These are phyloP conservation scores for Cryoendolithus antarcticus DNA, from an alignment of 2,329 filamentous ascomycete species.

Conservation along the genomic window DNA sequence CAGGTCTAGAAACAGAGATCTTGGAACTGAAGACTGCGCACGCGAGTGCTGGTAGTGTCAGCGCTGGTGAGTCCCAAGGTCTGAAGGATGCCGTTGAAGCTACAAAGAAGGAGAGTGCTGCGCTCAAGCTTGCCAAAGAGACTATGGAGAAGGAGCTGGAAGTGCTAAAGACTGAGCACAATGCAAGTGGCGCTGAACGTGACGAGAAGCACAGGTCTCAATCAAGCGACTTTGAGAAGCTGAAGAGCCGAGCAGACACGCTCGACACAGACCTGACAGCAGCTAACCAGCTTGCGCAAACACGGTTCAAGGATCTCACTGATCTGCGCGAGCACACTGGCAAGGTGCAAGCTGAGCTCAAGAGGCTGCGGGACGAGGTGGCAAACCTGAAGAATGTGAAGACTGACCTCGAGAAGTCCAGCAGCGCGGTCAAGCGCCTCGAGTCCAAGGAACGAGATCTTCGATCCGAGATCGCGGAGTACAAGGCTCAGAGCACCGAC, in stretches of 20 bases:
- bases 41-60: slow-evolving; percentile 10
- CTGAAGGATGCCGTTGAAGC: slow-evolving; percentile 16
- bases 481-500: slow-evolving; percentile 58
- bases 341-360: slow-evolving; percentile 77
- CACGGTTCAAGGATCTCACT: slow-evolving; percentile 74
- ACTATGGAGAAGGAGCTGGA: slow-evolving; percentile 61
- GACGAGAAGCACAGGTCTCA: slow-evolving; percentile 45
- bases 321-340: slow-evolving; percentile 69
- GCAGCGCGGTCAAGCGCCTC: slow-evolving; percentile 56
- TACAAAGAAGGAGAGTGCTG: slow-evolving; percentile 45
- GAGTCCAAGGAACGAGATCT: slow-evolving; percentile 76
- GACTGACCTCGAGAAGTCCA: slow-evolving; percentile 56
- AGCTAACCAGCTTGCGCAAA: slow-evolving; percentile 74
- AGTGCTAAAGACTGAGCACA: slow-evolving; percentile 38
- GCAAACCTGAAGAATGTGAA: slow-evolving; percentile 60
- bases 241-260: slow-evolving; percentile 56
- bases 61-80: slow-evolving; percentile 49
- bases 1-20: slow-evolving; percentile 51
- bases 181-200: slow-evolving; percentile 33
- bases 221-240: slow-evolving; percentile 53
- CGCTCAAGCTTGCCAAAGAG: slow-evolving; percentile 50
- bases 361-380: slow-evolving; percentile 64
- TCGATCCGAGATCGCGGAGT: slow-evolving; percentile 56
- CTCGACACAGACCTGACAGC: slow-evolving; percentile 76
- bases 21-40: slow-evolving; percentile 27